Base-by-base conservation (phyloP, 1,284 basidiomycete species). In the Trichosporon sp. region DNA sequence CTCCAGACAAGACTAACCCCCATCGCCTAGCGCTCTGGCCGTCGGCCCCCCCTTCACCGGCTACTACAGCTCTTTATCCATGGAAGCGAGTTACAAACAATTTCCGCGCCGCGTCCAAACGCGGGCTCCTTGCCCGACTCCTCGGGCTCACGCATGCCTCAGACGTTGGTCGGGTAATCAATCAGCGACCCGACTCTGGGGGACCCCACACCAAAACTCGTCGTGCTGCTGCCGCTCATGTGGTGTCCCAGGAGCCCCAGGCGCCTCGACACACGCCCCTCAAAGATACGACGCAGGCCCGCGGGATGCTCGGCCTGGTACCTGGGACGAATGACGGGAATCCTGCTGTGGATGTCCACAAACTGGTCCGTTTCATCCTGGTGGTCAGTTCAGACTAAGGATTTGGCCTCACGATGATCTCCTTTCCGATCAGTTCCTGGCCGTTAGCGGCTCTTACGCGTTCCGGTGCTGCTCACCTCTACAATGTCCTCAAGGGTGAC, bases 401-500 rank as follows among this genome's bases (percentile, higher is more conserved):
- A 13, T 7, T 13, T 7, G 7, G 13, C 64, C 79, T 70, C 60
- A 80, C 80, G 15, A 82, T 80, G 56, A 82, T 82, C 69, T 82
- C 79, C 64, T 75, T 75, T 2, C 80, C 79, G 29, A 82, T 78
- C 56, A 82, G 66, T 64, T 81, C 80, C 75, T 79, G 74, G 1
- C 1, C 29, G 66, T 31, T 9, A 31, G 44, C n/a, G 29, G 64
- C 64, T 66, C 42, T 63, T 25, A 38, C 15, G 35, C 2, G 31
- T 11, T 15, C 4, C 21, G 13, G n/a, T 42, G 12, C 18, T 60
- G 78, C 77, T 76, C 74, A 84, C 84, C 72, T 86, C 85, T 13
- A 86, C 83, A 18, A 85, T 83, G 70, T 86, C 85, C 69, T 86
- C 85, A 5, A 85, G 78, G 4, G 85, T 93, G 58, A 92, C 87